Evolutionary conservation across 257 asterid genomes (phyloP).

Genomic region (Fraxinus anomala): DNA sequence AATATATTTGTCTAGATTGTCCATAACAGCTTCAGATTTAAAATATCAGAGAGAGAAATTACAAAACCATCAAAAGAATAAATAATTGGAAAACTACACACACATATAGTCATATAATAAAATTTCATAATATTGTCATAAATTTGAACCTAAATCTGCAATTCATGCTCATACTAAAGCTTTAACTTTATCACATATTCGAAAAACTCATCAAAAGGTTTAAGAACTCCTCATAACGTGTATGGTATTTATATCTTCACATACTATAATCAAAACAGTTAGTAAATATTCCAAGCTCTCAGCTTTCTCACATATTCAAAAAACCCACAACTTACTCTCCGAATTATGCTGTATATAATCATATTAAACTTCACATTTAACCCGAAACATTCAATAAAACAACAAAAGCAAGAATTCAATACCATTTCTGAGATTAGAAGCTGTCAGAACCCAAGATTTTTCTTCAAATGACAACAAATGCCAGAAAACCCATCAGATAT

Average conservation of each 20-base stretch:
- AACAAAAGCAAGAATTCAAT: conserved; percentile 4
- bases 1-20: background rate
- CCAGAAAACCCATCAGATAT: conserved; percentile 25
- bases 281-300: conserved; percentile 19
- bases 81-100: background rate
- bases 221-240: background rate
- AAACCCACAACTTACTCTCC: background rate
- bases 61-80: background rate
- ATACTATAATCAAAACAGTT: background rate
- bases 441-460: conserved; percentile 30
- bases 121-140: background rate
- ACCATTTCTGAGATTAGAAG: conserved; percentile 35
- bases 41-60: background rate
- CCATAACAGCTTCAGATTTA: background rate
- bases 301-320: background rate
- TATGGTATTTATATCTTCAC: background rate
- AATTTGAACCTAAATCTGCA: background rate
- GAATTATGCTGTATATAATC: background rate
- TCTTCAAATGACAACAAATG: conserved; percentile 26
- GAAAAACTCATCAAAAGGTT: background rate
- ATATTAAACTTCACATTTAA: background rate
- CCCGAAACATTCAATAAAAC: background rate
- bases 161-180: background rate
- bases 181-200: background rate
- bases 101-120: background rate